Conservation (phyloP, 192 early-diverging fungal species). For the Umbelopsis isabellina region DNA sequence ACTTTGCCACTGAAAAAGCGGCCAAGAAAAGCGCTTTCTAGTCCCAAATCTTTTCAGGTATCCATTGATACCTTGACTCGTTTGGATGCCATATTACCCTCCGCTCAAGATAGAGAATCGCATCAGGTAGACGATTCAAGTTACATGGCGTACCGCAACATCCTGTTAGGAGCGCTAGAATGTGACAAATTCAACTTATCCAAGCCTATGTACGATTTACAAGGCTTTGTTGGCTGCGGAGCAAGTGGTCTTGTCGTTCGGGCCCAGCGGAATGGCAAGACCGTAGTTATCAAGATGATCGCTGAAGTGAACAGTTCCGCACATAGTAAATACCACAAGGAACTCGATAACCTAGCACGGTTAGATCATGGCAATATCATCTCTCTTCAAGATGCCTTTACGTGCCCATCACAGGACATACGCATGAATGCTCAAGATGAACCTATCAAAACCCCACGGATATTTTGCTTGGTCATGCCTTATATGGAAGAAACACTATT, state of each 20-base stretch:
- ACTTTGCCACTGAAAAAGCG: slow-evolving; percentile 17
- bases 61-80: slow-evolving; percentile 11
- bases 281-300: slow-evolving; percentile 25
- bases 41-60: neutral
- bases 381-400: slow-evolving; percentile 21
- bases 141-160: slow-evolving; percentile 13
- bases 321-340: slow-evolving; percentile 23
- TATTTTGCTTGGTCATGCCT: slow-evolving; percentile 21
- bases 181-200: neutral
- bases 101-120: slow-evolving; percentile 20
- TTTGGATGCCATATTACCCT: slow-evolving; percentile 12
- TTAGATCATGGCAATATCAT: slow-evolving; percentile 13
- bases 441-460: slow-evolving; percentile 19
- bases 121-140: slow-evolving; percentile 9
- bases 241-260: slow-evolving; percentile 27
- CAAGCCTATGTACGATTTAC: slow-evolving; percentile 10
- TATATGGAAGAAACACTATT: slow-evolving; percentile 25
- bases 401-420: slow-evolving; percentile 8
- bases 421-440: neutral
- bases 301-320: slow-evolving; percentile 15
- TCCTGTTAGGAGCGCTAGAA: slow-evolving; percentile 5
- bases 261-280: neutral
- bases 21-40: slow-evolving; percentile 10
- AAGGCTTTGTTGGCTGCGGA: slow-evolving; percentile 23
- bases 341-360: slow-evolving; percentile 9